Evolutionary conservation across 495 filamentous ascomycete species (phyloP).

Genomic region (Penicillium ucsense): DNA sequence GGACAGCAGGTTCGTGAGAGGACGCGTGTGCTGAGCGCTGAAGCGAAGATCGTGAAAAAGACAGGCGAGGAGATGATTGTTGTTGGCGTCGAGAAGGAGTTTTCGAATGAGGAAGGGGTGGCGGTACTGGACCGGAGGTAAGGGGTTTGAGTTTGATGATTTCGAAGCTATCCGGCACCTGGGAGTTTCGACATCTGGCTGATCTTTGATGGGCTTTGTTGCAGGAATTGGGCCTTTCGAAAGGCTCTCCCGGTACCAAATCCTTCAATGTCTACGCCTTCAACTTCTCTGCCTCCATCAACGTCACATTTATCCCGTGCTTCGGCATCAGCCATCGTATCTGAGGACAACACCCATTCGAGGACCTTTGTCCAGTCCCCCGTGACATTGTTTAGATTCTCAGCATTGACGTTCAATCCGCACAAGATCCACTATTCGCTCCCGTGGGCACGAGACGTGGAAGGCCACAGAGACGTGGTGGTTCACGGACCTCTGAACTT

Average conservation of each 20-base stretch:
- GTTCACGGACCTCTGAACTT: conserved; percentile 58
- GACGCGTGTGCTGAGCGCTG: conserved; percentile 42
- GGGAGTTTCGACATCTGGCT: no score
- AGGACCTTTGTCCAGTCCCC: conserved; percentile 44
- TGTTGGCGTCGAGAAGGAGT: conserved; percentile 53
- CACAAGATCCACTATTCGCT: conserved; percentile 65
- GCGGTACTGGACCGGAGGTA: conserved; percentile 46
- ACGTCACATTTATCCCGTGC: conserved; percentile 14
- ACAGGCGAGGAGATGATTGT: conserved; percentile 57
- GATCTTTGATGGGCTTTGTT: no score
- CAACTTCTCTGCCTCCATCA: conserved; percentile 2
- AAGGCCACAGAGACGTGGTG: conserved; percentile 49
- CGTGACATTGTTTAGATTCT: conserved; percentile 58
- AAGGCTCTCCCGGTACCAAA: conserved; percentile 25
- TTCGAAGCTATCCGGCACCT: no score
- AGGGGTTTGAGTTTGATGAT: not conserved
- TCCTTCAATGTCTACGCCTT: conserved; percentile 8
- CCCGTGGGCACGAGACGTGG: conserved; percentile 47
- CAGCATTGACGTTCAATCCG: conserved; percentile 61
- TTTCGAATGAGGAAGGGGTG: conserved; percentile 39
- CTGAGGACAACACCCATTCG: conserved; percentile 20
- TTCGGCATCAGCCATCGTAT: conserved; percentile 15
- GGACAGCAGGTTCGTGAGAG: conserved; percentile 47
- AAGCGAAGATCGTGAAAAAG: conserved; percentile 40
- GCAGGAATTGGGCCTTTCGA: conserved; percentile 53